phyloP scores from a whole-genome alignment of 345 rosid genomes.

The Erucastrum elatum region DNA sequence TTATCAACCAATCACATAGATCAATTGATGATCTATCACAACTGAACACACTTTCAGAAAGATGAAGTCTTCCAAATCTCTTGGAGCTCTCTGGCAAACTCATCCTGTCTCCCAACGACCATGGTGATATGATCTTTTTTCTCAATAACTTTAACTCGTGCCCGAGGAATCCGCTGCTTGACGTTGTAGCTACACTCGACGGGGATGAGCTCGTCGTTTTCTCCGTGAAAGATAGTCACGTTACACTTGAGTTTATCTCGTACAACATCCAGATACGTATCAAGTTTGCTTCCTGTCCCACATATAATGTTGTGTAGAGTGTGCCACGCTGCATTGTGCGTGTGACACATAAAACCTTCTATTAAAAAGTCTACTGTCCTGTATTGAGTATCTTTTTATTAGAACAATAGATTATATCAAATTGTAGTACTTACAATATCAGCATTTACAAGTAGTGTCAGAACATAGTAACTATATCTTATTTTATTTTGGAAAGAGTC shows the following conservation, averaged over 20 bases:
- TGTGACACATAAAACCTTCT: constrained; percentile 95
- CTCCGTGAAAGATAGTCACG: constrained; percentile 75
- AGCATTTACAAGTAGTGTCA: too few relatives aligned
- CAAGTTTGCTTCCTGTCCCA: constrained; percentile 84
- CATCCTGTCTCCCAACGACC: constrained; percentile 81
- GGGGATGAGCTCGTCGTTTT: constrained; percentile 80
- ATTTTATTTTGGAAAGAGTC: too few relatives aligned
- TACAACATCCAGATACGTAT: constrained; percentile 66
- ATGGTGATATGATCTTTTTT: constrained; percentile 87
- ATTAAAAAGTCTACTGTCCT: constrained; percentile 79
- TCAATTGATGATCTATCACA: constrained; percentile 9
- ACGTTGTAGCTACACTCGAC: constrained; percentile 81
- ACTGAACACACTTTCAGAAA: constrained; percentile 18
- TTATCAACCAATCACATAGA: constrained; percentile 7
- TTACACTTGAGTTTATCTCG: constrained; percentile 62
- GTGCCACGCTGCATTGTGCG: constrained; percentile 95
- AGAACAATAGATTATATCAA: not conserved
- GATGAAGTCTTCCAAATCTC: constrained; percentile 65
- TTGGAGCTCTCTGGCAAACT: constrained; percentile 76
- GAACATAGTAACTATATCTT: too few relatives aligned
- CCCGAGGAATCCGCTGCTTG: constrained; percentile 61
- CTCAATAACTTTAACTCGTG: constrained; percentile 65
- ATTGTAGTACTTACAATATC: not conserved
- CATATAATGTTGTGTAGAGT: constrained; percentile 94
- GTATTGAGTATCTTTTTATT: constrained; percentile 7